Conservation (phyloP, 192 early-diverging fungal genomes). For the Coemansia reversa region DNA sequence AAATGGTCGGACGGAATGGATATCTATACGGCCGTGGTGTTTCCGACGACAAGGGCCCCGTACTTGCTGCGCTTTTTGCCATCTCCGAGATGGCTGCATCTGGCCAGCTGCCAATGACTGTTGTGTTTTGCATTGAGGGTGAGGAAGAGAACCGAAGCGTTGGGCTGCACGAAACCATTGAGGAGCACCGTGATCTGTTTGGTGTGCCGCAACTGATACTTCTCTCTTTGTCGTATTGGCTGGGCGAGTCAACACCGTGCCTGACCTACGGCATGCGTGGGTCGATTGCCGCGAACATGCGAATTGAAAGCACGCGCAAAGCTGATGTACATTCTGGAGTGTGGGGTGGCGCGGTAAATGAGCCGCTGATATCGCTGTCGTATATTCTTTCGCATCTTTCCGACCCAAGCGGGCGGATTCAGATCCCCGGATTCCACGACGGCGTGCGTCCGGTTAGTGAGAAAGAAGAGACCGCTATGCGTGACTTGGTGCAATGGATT, state of each 20-base stretch:
- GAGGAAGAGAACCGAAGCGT: slow-evolving; percentile 77
- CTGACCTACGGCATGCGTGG: slow-evolving; percentile 79
- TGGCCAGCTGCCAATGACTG: slow-evolving; percentile 59
- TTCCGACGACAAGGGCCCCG: slow-evolving; percentile 81
- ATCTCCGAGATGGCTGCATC: slow-evolving; percentile 64
- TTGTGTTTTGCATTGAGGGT: slow-evolving; percentile 76
- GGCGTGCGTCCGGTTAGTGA: slow-evolving; percentile 58
- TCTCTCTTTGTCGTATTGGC: slow-evolving; percentile 75
- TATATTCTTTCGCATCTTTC: slow-evolving; percentile 60
- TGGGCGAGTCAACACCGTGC: slow-evolving; percentile 73
- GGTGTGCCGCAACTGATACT: slow-evolving; percentile 35
- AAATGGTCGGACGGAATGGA: slow-evolving; percentile 64
- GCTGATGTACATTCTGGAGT: slow-evolving; percentile 77
- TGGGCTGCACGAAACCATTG: slow-evolving; percentile 65
- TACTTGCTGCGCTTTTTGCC: slow-evolving; percentile 71
- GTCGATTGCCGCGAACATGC: slow-evolving; percentile 64
- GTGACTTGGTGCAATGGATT: slow-evolving; percentile 32
- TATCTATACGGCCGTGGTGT: slow-evolving; percentile 76
- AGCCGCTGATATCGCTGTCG: slow-evolving; percentile 69
- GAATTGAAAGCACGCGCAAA: slow-evolving; percentile 44
- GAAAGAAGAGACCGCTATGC: slow-evolving; percentile 60
- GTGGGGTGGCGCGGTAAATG: slow-evolving; percentile 71
- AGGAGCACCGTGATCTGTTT: slow-evolving; percentile 34
- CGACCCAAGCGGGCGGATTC: slow-evolving; percentile 57
- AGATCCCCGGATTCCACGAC: slow-evolving; percentile 70